These are phyloP conservation scores for Dioszegia hungarica DNA, from an alignment of 768 basidiomycete species.

Conservation along the genomic window DNA sequence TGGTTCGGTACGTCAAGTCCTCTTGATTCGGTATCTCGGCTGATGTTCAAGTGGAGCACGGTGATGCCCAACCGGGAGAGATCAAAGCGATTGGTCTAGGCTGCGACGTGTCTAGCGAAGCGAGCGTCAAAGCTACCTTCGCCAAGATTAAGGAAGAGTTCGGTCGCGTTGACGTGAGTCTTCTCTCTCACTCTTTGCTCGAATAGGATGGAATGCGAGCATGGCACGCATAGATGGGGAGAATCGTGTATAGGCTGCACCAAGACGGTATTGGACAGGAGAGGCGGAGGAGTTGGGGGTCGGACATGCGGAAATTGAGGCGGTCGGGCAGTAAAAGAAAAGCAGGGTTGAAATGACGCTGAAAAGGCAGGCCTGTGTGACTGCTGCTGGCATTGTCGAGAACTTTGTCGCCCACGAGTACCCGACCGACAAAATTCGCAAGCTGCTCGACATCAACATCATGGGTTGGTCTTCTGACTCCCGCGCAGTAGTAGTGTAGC, in stretches of 20 bases:
- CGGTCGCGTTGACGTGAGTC: conserved; percentile 42
- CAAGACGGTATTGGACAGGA: too few species aligned
- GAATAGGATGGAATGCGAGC: too few species aligned
- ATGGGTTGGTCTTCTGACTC: conserved; percentile 57
- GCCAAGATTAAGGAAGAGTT: conserved; percentile 56
- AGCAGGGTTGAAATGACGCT: too few species aligned
- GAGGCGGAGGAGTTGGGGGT: too few species aligned
- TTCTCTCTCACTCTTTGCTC: background rate
- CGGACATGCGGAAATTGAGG: too few species aligned
- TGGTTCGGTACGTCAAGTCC: conserved; percentile 52
- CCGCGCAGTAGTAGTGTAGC: background rate
- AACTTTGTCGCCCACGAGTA: conserved; percentile 88
- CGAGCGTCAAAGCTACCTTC: conserved; percentile 69
- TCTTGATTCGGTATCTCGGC: conserved; percentile 32
- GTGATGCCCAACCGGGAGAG: conserved; percentile 57
- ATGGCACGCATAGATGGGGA: too few species aligned
- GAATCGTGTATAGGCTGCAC: too few species aligned
- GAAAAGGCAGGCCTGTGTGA: conserved; percentile 60
- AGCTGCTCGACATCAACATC: conserved; percentile 86
- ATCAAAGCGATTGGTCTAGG: conserved; percentile 69
- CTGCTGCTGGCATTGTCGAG: conserved; percentile 71
- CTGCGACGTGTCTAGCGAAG: conserved; percentile 83
- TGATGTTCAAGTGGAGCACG: conserved; percentile 48
- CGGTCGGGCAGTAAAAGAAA: too few species aligned
- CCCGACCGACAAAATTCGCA: conserved; percentile 76